A percentile compares a stretch with the other conserved stretches of the same genome.
Evolutionary conservation across 2,329 filamentous ascomycete species (phyloP).

Genomic region (Pseudocercospora pini-densiflorae): DNA sequence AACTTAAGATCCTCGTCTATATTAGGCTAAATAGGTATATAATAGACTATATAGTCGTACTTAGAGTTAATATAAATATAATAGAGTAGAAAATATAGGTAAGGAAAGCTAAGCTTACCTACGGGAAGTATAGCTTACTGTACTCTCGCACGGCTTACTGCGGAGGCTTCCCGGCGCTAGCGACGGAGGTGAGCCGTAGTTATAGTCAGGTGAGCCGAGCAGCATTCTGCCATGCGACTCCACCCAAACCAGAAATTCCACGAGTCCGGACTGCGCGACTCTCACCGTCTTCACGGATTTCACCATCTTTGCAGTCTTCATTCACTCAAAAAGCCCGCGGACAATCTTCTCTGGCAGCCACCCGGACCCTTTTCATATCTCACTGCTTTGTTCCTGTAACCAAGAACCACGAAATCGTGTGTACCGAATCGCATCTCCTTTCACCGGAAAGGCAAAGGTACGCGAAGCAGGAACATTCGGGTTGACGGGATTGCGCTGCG

Average conservation of each 20-base stretch:
- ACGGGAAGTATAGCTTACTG: no score
- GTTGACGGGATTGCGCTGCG: neutral
- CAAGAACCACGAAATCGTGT: neutral
- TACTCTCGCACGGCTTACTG: no score
- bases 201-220: no score
- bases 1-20: no score
- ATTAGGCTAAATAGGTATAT: no score
- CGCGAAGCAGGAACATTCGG: neutral
- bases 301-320: neutral
- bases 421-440: neutral
- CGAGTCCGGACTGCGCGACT: slow-evolving; percentile 5
- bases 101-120: no score
- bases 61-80: no score
- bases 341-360: neutral
- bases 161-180: no score
- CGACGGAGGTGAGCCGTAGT: no score
- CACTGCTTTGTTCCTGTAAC: neutral
- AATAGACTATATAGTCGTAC: no score
- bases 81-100: no score
- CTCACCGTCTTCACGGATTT: neutral
- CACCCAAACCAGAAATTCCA: slow-evolving; percentile 5
- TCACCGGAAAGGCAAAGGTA: neutral
- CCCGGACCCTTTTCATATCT: neutral
- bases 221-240: no score
- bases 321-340: neutral